Evolutionary conservation across 352 stramenopile species (phyloP).

Genomic region (Globisporangium barbulae): DNA sequence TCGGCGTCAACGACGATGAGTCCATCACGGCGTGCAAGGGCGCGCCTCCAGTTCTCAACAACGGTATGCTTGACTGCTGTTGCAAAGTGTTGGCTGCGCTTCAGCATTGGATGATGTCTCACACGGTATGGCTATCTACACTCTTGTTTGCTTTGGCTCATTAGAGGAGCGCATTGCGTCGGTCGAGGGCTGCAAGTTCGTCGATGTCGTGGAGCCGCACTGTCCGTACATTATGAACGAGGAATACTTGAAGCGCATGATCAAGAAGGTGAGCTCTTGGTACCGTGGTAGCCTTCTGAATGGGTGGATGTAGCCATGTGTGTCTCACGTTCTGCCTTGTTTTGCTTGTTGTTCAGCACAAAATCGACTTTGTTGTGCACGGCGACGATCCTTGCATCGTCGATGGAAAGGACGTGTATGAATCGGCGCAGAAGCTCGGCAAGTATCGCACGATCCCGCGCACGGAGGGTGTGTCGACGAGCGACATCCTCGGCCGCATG

Average conservation of each 20-base stretch:
- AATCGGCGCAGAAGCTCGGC: conserved; percentile 93
- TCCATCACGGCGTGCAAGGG: conserved; percentile 97
- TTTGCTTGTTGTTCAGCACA: conserved; percentile 43
- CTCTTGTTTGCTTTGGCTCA: not conserved
- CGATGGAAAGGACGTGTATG: conserved; percentile 98
- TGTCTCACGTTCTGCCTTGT: not conserved
- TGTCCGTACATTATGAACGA: conserved; percentile 99
- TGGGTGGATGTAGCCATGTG: conserved; percentile 11
- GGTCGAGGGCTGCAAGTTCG: conserved; percentile 97
- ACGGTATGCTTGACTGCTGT: conserved; percentile 37
- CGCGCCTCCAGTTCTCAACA: conserved; percentile 94
- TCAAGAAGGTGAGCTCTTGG: conserved; percentile 72
- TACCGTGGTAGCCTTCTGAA: not conserved
- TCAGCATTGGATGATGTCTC: too few species aligned
- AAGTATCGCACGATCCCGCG: conserved; percentile 96
- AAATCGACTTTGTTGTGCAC: conserved; percentile 99
- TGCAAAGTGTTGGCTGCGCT: not conserved
- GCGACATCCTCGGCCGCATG: conserved; percentile 98
- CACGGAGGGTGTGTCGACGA: conserved; percentile 97
- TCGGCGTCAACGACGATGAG: conserved; percentile 98
- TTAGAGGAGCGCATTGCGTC: conserved; percentile 93
- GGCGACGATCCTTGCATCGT: conserved; percentile 99
- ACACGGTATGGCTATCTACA: not conserved
- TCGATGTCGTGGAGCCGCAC: conserved; percentile 96
- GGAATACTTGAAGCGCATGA: conserved; percentile 97